phyloP scores from a whole-genome alignment of 148 eudicot genomes.

The Cornus florida region DNA sequence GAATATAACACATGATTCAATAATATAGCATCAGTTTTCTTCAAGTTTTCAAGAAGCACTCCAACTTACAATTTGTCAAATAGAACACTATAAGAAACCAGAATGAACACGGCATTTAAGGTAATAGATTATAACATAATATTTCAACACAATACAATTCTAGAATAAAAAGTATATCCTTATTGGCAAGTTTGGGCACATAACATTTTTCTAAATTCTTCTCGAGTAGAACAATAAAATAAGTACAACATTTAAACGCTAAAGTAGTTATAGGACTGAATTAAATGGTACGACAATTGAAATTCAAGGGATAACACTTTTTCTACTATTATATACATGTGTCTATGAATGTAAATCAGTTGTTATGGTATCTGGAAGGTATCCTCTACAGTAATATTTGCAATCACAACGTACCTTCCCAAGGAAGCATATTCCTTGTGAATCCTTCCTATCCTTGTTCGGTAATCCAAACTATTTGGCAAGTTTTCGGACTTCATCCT shows the following conservation, averaged over 20 bases:
- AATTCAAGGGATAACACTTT: not conserved
- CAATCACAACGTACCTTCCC: slow-evolving; percentile 65
- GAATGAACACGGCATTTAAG: not conserved
- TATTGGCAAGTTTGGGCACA: not conserved
- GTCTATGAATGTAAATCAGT: not conserved
- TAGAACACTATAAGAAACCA: not conserved
- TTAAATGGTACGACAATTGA: not conserved
- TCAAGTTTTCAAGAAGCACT: slow-evolving; percentile 1
- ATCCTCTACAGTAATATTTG: not conserved
- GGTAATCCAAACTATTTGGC: slow-evolving; percentile 72
- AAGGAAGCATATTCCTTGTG: slow-evolving; percentile 98
- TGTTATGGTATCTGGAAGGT: too few species aligned
- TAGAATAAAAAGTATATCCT: too few species aligned
- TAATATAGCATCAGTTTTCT: too few species aligned
- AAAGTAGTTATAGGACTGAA: not conserved
- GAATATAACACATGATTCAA: too few species aligned
- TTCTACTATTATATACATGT: not conserved
- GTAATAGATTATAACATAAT: not conserved
- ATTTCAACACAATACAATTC: not conserved
- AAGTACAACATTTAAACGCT: not conserved
- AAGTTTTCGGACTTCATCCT: slow-evolving; percentile 88
- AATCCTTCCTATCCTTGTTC: slow-evolving; percentile 92
- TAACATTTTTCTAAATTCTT: not conserved
- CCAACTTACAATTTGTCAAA: not conserved
- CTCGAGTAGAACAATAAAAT: not conserved